These are phyloP conservation scores for Saccharomycopsis javanensis DNA, from an alignment of 805 yeast genomes.

Conservation along the genomic window DNA sequence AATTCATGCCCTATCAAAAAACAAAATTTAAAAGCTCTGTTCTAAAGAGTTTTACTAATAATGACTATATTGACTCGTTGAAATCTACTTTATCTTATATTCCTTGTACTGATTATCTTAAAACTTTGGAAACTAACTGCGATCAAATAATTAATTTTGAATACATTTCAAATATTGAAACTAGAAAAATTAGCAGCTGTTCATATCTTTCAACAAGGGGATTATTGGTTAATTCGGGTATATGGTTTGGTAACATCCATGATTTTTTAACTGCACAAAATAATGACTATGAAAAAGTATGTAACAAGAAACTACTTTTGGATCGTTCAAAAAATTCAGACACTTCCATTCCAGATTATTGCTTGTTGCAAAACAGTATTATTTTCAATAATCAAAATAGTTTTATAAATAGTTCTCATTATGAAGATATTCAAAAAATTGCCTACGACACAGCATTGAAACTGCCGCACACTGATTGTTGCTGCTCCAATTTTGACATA, in stretches of 20 bases:
- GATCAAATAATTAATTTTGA: neutral
- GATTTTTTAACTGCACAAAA: constrained; percentile 43
- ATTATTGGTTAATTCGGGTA: constrained; percentile 25
- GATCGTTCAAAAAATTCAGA: neutral
- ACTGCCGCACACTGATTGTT: neutral
- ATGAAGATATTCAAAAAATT: neutral
- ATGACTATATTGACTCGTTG: neutral
- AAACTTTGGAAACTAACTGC: neutral
- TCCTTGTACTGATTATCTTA: neutral
- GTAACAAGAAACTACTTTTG: neutral
- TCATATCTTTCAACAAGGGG: neutral
- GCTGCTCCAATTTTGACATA: constrained; percentile 3
- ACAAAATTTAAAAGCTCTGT: neutral
- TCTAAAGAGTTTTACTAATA: neutral
- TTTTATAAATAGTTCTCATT: neutral
- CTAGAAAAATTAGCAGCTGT: neutral
- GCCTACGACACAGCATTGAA: neutral
- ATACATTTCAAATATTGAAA: neutral
- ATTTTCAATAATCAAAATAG: neutral
- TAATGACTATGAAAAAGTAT: neutral
- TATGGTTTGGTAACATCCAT: constrained; percentile 79
- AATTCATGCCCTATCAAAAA: neutral
- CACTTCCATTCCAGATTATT: constrained; percentile 10
- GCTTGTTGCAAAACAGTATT: constrained; percentile 12
- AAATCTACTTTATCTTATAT: neutral